Conservation (phyloP, 192 early-diverging fungal species). For the Coemansia javaensis region DNA sequence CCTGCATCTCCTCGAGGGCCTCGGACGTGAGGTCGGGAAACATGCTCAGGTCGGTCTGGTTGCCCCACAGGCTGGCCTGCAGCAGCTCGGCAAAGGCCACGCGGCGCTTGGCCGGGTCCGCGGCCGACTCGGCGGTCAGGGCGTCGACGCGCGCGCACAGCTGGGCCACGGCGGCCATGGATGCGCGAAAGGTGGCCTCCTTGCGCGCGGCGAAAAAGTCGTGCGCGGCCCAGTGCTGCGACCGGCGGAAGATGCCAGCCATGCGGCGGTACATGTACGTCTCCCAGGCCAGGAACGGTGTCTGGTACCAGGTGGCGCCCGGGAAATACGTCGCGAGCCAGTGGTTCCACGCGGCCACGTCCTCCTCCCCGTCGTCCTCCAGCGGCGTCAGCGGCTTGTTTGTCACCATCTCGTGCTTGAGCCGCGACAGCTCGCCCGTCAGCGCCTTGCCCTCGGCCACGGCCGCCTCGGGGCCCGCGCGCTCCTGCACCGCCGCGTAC, state of each 20-base stretch:
- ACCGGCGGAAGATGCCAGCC: conserved; percentile 54
- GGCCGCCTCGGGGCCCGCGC: conserved; percentile 25
- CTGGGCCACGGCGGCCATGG: conserved; percentile 59
- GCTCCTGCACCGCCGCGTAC: conserved; percentile 51
- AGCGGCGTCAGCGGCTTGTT: conserved; percentile 51
- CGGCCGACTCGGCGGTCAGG: conserved; percentile 16
- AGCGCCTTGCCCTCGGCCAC: conserved; percentile 63
- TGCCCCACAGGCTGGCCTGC: conserved; percentile 85
- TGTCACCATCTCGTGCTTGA: conserved; percentile 72
- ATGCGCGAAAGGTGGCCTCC: conserved; percentile 61
- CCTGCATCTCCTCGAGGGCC: conserved; percentile 68
- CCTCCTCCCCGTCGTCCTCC: conserved; percentile 52
- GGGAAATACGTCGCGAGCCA: conserved; percentile 54
- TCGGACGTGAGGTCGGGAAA: conserved; percentile 63
- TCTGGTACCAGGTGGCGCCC: conserved; percentile 63
- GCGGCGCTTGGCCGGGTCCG: conserved; percentile 17
- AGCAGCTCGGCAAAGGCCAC: conserved; percentile 64
- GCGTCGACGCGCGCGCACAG: conserved; percentile 58
- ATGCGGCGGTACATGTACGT: conserved; percentile 79
- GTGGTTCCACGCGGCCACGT: conserved; percentile 64
- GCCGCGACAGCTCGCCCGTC: conserved; percentile 56
- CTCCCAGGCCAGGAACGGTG: conserved; percentile 80
- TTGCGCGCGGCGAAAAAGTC: conserved; percentile 76
- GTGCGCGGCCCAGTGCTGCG: conserved; percentile 57
- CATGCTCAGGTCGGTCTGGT: conserved; percentile 80